Base-by-base conservation (phyloP, 2,329 filamentous ascomycete species). In the Penicillium aurantiogriseum region DNA sequence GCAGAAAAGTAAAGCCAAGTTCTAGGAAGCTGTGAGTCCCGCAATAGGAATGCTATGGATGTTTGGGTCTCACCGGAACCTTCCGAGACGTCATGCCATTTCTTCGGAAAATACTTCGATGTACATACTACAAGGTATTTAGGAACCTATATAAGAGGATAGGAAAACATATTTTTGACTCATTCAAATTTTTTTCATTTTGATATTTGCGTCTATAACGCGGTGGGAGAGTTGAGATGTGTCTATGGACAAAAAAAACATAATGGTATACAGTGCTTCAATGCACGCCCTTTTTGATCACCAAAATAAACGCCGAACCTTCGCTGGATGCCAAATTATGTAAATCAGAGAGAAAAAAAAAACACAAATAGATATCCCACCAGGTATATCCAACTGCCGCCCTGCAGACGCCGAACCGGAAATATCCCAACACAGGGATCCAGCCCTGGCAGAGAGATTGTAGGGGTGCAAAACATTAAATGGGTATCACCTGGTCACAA, bases 371-470 rank as follows among this genome's bases (percentile, higher is more conserved):
- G 19, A 42, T 52, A 53, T 54, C 23, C 50, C 53, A 49, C 58
- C 45, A 61, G 60, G 60, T 63, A 64, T 65, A 64, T 60, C 61
- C 61, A 63, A 59, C 54, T 57, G 63, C 51, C 63, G 60, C 67
- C 66, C 60, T 63, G 61, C 55, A 65, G 63, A 58, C 63, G 65
- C 65, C 64, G 57, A 68, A 64, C 64, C 63, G 65, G 64, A 65
- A 63, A 56, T 54, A 63, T 65, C 65, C 58, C 64, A 60, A 61
- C 67, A 65, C 66, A 52, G 67, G 70, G 71, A 69, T 69, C 71
- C 70, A 73, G 71, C 70, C 72, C 71, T 67, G 63, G 59, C 62
- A 54, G 63, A 57, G 48, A 60, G 54, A 61, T 58, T 27, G 61
- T 61, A 65, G 59, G 60, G 61, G 54, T 31, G 53, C 47, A 43